A percentile compares a stretch with the other conserved stretches of the same genome.
phyloP scores from a whole-genome alignment of 164 flowering plant species.

The Nelumbo lutea region DNA sequence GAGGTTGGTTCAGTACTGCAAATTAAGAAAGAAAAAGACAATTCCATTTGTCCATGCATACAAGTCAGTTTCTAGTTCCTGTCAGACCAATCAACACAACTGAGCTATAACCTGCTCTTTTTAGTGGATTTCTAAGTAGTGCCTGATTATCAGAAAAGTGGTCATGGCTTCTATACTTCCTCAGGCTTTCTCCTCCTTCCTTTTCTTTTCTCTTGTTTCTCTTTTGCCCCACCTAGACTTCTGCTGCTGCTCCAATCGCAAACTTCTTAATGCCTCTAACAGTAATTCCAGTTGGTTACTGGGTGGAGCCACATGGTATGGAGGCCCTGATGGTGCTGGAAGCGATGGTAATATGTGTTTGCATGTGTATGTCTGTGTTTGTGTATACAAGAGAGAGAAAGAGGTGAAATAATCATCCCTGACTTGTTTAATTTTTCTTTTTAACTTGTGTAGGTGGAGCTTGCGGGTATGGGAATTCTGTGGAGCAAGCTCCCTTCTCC shows the following conservation, averaged over 20 bases:
- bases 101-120: no score
- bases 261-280: constrained; percentile 17
- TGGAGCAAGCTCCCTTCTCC: constrained; percentile 38
- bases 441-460: constrained; percentile 47
- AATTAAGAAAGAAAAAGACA: no score
- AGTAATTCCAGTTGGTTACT: constrained; percentile 30
- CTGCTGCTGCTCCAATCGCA: constrained; percentile 14
- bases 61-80: no score
- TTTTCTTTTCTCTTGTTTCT: constrained; percentile 2
- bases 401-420: no score
- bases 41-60: no score
- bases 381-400: no score
- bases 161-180: background rate
- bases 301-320: constrained; percentile 61
- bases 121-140: no score
- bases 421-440: background rate
- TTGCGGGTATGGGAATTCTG: constrained; percentile 50
- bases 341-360: constrained; percentile 30
- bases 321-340: constrained; percentile 46
- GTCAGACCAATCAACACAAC: no score
- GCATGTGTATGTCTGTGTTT: no score
- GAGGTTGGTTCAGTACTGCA: no score
- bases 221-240: constrained; percentile 11
- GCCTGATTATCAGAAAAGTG: background rate
- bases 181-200: background rate